A percentile compares a stretch with the other conserved stretches of the same genome.
phyloP scores from a whole-genome alignment of 164 flowering plant genomes.

The grape (Vitis vinifera) region ASM3070453v1 NC_081818.1:1706501-1707000 shows the following conservation, averaged over 20 bases:
- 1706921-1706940: no score
- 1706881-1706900: no score
- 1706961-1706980: accelerated
- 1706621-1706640: neutral
- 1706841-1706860: no score
- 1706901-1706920: no score
- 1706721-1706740: conserved; percentile 41
- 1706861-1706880: no score
- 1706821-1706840: no score
- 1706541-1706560: neutral
- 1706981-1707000: no score
- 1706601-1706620: neutral
- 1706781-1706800: conserved; percentile 63
- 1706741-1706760: conserved; percentile 84
- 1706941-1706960: no score
- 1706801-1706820: neutral
- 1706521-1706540: neutral
- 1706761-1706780: conserved; percentile 86
- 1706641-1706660: neutral
- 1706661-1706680: conserved; percentile 2
- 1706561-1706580: neutral
- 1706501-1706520: neutral
- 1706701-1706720: conserved; percentile 69
- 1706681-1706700: conserved; percentile 7
- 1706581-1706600: neutral